Evolutionary conservation across 441 rosid genomes (phyloP).

Genomic region (Adansonia madagascariensis): DNA sequence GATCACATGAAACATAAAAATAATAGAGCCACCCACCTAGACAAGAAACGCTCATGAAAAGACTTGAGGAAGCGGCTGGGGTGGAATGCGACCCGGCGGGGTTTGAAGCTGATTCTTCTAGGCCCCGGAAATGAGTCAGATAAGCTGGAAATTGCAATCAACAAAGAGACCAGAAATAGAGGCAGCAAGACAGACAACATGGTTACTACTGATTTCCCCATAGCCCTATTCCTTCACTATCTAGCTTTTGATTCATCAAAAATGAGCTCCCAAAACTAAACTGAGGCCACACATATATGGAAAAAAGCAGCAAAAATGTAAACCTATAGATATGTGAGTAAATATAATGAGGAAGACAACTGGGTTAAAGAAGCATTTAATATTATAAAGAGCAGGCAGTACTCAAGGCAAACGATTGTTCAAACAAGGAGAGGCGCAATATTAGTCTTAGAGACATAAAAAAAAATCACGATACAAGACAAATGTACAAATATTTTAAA

Average conservation of each 20-base stretch:
- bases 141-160: slow-evolving; percentile 29
- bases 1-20: neutral
- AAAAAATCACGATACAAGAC: too few species aligned
- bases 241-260: neutral
- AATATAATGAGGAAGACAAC: too few species aligned
- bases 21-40: slow-evolving; percentile 25
- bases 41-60: slow-evolving; percentile 11
- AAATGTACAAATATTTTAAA: too few species aligned
- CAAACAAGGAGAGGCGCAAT: too few species aligned
- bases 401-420: too few species aligned
- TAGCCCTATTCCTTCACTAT: neutral
- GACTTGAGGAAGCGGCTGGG: slow-evolving; percentile 24
- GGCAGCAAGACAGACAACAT: slow-evolving; percentile 22
- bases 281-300: neutral
- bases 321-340: neutral
- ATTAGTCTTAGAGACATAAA: too few species aligned
- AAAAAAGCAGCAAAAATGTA: neutral
- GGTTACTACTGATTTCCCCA: slow-evolving; percentile 34
- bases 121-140: slow-evolving; percentile 31
- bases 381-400: too few species aligned
- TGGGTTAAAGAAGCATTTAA: too few species aligned
- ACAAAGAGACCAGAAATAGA: slow-evolving; percentile 27
- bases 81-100: slow-evolving; percentile 15
- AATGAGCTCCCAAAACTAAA: neutral
- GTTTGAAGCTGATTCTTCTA: slow-evolving; percentile 27